Base-by-base conservation (phyloP, 306 rosid genomes). In the Styphnolobium japonicum region DNA sequence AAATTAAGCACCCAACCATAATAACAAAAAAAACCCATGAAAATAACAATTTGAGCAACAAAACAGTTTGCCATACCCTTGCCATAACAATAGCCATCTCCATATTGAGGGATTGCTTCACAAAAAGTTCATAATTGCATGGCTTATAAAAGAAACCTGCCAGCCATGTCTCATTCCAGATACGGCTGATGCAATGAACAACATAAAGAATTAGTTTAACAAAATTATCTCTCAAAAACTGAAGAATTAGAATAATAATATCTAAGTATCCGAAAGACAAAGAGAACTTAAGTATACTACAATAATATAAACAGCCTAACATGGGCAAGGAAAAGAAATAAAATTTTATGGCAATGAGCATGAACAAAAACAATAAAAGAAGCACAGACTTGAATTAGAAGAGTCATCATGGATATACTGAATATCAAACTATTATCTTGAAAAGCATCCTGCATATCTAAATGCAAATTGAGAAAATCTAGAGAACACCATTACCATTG, bases 81-180 rank as follows among this genome's bases (percentile, higher is more conserved):
- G 98, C 98, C 97, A 95, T 90, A 63, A 86, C 91, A 81, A 95
- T 95, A 70, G 98, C 98, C 93, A 95, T 92, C 90, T 95, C 98
- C 98, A 95, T 95, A 71, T 95, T 92, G 85, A 95, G 98, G 78
- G 98, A 92, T 82, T 95, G 98, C 90, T 95, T 95, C 86, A 95
- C 99, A 88, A 95, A 95, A 53, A 95, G 93, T 73, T 95, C 99
- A 78, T 93, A 93, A 85, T 95, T 95, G 91, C 99, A 95, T 39
- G 98, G 98, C 83, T 92, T 95, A 85, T 95, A 95, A 85, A 95
- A 95, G 96, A 95, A 95, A 84, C 95, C 82, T 12, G 98, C 82
- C 67, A 95, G 86, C 98, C 98, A 95, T 31, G 98, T 92, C 88
- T 92, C 98, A 16, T 95, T 95, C 98, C 98, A 92, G 76, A 95